phyloP scores from a whole-genome alignment of 768 basidiomycete genomes.

The Saitozyma podzolica region DNA sequence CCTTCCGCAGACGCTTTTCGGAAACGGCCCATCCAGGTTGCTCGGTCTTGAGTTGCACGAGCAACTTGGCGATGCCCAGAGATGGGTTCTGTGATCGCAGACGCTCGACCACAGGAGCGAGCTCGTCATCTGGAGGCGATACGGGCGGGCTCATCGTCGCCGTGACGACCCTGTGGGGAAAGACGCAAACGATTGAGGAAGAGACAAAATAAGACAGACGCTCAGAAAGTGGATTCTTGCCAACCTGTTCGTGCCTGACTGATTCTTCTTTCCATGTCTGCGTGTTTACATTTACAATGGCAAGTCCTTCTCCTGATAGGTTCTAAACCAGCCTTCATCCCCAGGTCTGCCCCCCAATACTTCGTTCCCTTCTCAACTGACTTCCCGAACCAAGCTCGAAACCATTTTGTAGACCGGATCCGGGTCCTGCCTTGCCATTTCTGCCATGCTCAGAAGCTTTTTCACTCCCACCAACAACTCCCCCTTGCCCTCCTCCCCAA shows the following conservation, averaged over 20 bases:
- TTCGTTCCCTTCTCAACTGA: slow-evolving; percentile 10
- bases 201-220: no score
- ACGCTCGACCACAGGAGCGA: slow-evolving; percentile 60
- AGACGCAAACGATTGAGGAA: not conserved
- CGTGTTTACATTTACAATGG: no score
- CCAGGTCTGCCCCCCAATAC: no score
- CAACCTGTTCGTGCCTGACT: no score
- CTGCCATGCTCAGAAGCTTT: slow-evolving; percentile 82
- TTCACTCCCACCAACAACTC: slow-evolving; percentile 82
- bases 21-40: slow-evolving; percentile 75
- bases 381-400: slow-evolving; percentile 47
- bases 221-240: no score
- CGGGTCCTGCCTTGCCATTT: slow-evolving; percentile 97
- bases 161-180: not conserved
- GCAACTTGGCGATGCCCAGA: slow-evolving; percentile 72
- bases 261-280: no score
- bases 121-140: slow-evolving; percentile 64
- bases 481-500: slow-evolving; percentile 58
- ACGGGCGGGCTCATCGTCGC: not conserved
- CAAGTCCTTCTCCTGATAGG: no score
- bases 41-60: slow-evolving; percentile 62
- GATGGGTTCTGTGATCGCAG: slow-evolving; percentile 64
- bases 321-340: no score
- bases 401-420: slow-evolving; percentile 64
- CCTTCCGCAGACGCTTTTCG: slow-evolving; percentile 76